Evolutionary conservation across 441 rosid genomes (phyloP).

Genomic region (Brassica balearica): DNA sequence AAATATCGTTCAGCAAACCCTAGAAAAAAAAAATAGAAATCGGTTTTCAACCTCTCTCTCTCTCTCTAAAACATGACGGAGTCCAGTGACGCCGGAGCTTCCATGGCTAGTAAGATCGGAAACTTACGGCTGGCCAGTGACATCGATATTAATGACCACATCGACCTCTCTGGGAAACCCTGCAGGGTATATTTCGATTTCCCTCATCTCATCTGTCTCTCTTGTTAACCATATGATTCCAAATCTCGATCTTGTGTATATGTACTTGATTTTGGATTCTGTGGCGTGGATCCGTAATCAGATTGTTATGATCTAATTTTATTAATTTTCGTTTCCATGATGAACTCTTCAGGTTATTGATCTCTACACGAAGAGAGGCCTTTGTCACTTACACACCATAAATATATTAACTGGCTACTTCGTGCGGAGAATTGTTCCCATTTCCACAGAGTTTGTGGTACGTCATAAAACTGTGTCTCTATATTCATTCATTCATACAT

Average conservation of each 20-base stretch:
- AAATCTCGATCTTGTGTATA: neutral
- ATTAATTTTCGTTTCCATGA: neutral
- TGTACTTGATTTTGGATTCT: neutral
- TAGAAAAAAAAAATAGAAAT: neutral
- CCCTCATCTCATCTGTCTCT: neutral
- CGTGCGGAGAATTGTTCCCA: neutral
- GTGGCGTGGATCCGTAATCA: neutral
- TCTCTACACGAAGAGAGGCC: neutral
- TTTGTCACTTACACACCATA: neutral
- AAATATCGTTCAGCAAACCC: no score
- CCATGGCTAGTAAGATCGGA: neutral
- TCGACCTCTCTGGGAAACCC: neutral
- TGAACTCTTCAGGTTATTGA: neutral
- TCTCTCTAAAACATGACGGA: neutral
- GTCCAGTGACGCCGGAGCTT: conserved; percentile 1
- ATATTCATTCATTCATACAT: neutral
- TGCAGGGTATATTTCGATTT: neutral
- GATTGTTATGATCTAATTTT: neutral
- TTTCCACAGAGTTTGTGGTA: neutral
- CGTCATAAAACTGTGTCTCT: neutral
- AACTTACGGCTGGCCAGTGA: neutral
- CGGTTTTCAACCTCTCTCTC: neutral
- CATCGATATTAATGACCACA: neutral
- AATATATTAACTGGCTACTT: neutral
- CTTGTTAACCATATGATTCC: neutral